Conservation (phyloP, 1,284 basidiomycete genomes). For the Grifola frondosa region DNA sequence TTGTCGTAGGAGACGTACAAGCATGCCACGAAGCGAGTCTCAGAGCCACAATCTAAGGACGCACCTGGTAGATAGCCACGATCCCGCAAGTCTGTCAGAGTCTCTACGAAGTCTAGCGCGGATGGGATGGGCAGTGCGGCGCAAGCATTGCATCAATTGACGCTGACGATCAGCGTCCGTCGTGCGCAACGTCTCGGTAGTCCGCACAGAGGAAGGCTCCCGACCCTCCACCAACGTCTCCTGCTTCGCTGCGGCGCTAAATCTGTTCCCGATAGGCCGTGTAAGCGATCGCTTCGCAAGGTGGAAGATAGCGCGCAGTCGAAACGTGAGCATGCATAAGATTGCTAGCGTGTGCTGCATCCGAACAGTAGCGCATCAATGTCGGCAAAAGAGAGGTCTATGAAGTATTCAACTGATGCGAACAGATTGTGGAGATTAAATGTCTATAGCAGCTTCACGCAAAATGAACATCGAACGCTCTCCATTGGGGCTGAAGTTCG, state of each 20-base stretch:
- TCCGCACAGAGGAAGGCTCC: not conserved
- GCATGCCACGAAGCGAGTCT: too few relatives aligned
- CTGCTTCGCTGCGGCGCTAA: conserved; percentile 26
- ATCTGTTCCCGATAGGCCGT: conserved; percentile 34
- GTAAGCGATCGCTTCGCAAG: conserved; percentile 36
- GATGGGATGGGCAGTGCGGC: not conserved
- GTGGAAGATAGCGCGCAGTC: conserved; percentile 39
- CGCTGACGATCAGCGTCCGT: not conserved
- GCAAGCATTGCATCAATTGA: not conserved
- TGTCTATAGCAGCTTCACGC: too few relatives aligned
- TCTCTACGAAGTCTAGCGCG: not conserved
- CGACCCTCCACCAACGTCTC: conserved; percentile 10
- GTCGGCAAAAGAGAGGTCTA: conserved; percentile 41
- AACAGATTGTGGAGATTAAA: too few relatives aligned
- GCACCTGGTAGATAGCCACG: conserved; percentile 15
- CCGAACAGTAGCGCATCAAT: conserved; percentile 36
- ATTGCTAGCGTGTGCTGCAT: conserved; percentile 20
- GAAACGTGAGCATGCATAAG: conserved; percentile 30
- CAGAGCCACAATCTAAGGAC: conserved; percentile 6
- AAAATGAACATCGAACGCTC: too few relatives aligned
- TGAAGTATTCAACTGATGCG: not conserved
- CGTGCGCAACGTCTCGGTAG: not conserved
- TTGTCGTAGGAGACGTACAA: too few relatives aligned
- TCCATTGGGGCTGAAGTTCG: conserved; percentile 32
- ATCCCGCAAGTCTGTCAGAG: conserved; percentile 12